These are phyloP conservation scores for Sporobolomyces roseus DNA, from an alignment of 768 basidiomycete genomes.

Conservation along the genomic window DNA sequence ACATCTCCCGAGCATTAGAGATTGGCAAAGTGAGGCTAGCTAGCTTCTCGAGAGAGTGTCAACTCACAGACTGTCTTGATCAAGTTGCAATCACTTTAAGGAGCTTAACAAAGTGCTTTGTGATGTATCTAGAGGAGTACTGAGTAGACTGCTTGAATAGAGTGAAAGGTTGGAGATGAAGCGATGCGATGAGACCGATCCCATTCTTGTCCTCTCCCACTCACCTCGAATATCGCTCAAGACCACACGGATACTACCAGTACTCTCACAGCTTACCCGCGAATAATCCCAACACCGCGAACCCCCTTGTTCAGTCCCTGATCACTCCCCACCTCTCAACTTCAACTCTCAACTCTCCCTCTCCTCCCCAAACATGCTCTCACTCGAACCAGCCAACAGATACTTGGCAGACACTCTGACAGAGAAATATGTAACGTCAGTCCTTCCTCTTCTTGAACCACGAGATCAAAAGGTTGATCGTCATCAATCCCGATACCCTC, in stretches of 20 bases:
- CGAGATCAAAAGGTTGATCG: too few species aligned
- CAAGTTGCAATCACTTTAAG: too few species aligned
- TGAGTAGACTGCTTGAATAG: too few species aligned
- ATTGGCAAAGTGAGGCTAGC: background rate
- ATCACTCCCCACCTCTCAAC: background rate
- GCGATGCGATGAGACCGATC: background rate
- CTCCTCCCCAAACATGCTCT: constrained; percentile 8
- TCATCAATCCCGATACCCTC: background rate
- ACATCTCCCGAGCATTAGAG: too few species aligned
- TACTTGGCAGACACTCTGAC: constrained; percentile 57
- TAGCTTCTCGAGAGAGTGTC: too few species aligned
- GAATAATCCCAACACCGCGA: background rate
- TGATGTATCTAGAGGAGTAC: too few species aligned
- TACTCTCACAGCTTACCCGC: too few species aligned
- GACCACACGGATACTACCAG: too few species aligned
- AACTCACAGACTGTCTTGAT: too few species aligned
- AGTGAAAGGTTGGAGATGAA: background rate
- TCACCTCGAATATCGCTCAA: background rate
- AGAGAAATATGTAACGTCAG: constrained; percentile 81
- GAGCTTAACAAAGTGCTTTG: too few species aligned
- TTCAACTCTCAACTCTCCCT: background rate
- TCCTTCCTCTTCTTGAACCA: constrained; percentile 17
- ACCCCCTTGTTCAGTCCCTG: background rate
- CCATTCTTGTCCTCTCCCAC: background rate
- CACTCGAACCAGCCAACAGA: constrained; percentile 35